Evolutionary conservation across 257 asterid species (phyloP).

Genomic region (Coffea eugenioides): DNA sequence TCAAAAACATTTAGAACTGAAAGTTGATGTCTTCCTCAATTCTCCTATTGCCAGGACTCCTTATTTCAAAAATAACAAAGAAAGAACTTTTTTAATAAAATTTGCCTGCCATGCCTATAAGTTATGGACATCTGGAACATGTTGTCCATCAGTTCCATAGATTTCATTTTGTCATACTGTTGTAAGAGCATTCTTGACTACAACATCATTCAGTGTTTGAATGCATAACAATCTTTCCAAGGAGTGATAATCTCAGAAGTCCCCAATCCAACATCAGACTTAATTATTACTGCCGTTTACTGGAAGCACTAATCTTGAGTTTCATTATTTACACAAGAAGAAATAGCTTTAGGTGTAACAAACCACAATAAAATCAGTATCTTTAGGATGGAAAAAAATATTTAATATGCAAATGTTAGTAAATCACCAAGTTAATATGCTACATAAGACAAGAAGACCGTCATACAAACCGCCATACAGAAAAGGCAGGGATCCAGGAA

Average conservation of each 20-base stretch:
- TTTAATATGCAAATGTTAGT: background rate
- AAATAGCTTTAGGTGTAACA: background rate
- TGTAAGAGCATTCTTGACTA: background rate
- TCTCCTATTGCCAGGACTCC: background rate
- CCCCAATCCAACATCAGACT: background rate
- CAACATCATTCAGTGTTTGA: background rate
- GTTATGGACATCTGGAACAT: background rate
- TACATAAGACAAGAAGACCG: background rate
- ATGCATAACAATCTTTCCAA: background rate
- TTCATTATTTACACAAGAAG: background rate
- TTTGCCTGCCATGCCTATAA: background rate
- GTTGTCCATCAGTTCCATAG: background rate
- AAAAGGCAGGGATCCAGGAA: background rate
- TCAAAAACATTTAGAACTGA: background rate
- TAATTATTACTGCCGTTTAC: background rate
- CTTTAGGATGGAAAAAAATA: background rate
- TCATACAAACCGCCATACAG: background rate
- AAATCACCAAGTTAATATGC: background rate
- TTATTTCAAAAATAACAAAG: background rate
- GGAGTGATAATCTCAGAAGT: background rate
- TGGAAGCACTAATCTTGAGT: background rate
- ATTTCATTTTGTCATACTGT: background rate
- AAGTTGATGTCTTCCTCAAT: background rate
- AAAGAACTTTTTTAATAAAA: background rate
- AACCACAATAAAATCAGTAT: background rate